Conservation (phyloP, 495 filamentous ascomycete genomes). For the Hypoxylon fuscum region DNA sequence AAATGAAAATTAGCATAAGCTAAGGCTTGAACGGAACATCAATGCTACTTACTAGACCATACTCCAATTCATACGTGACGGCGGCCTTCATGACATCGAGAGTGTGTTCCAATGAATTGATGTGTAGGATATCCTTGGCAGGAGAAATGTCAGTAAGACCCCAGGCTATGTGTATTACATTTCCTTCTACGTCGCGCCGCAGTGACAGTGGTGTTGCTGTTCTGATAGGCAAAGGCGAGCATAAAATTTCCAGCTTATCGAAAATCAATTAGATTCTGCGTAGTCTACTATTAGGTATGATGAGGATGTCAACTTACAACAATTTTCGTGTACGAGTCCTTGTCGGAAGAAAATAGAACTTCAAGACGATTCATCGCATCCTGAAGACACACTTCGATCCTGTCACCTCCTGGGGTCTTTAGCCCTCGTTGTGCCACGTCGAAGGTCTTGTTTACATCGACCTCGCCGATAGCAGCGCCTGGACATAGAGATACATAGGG, state of each 20-base stretch:
- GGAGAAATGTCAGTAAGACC: slow-evolving; percentile 28
- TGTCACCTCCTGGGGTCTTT: not conserved
- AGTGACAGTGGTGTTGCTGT: slow-evolving; percentile 17
- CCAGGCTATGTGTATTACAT: slow-evolving; percentile 33
- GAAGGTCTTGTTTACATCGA: not conserved
- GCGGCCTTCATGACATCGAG: slow-evolving; percentile 39
- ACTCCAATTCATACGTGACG: slow-evolving; percentile 34
- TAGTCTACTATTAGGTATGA: too few relatives aligned
- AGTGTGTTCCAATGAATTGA: slow-evolving; percentile 26
- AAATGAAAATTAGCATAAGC: not conserved
- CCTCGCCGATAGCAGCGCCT: not conserved
- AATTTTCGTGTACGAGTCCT: slow-evolving; percentile 35
- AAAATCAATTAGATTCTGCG: too few relatives aligned
- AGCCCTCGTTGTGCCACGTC: not conserved
- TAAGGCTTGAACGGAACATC: not conserved
- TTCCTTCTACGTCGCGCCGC: slow-evolving; percentile 20
- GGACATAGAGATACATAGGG: slow-evolving; percentile 30
- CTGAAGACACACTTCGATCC: slow-evolving; percentile 14
- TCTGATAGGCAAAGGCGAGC: slow-evolving; percentile 21
- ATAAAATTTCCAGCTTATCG: slow-evolving; percentile 39
- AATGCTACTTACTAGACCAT: slow-evolving; percentile 29
- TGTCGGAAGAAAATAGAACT: slow-evolving; percentile 7
- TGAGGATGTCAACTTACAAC: too few relatives aligned
- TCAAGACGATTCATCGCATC: slow-evolving; percentile 33
- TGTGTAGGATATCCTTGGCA: slow-evolving; percentile 13